phyloP scores from a whole-genome alignment of 139 green algal genomes.

The Chlorella sp. region DNA sequence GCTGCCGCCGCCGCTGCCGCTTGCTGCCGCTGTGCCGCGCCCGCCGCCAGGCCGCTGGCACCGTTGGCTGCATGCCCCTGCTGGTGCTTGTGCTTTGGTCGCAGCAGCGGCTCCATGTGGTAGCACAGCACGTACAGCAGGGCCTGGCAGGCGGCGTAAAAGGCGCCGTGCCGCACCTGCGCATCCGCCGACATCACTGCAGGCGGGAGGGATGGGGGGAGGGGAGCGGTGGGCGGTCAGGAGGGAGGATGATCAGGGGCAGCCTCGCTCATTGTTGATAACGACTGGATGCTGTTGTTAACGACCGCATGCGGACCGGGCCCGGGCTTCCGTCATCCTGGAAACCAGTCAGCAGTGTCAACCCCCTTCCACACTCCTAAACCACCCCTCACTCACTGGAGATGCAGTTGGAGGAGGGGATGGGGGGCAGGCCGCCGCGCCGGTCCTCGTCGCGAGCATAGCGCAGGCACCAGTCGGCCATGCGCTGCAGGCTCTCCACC shows the following conservation, averaged over 20 bases:
- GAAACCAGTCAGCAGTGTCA: background rate
- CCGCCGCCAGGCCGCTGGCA: background rate
- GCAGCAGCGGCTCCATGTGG: conserved; percentile 76
- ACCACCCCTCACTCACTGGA: background rate
- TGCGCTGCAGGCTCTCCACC: conserved; percentile 49
- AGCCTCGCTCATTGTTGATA: too few relatives aligned
- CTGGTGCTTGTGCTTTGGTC: conserved; percentile 23
- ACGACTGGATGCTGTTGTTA: too few relatives aligned
- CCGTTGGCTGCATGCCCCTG: background rate
- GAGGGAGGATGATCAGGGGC: too few relatives aligned
- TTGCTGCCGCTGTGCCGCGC: conserved; percentile 3
- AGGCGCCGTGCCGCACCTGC: conserved; percentile 49
- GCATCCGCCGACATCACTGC: conserved; percentile 20
- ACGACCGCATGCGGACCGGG: background rate
- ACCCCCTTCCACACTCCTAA: background rate
- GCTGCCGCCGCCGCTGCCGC: background rate
- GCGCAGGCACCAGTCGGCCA: conserved; percentile 47
- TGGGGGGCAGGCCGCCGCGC: conserved; percentile 42
- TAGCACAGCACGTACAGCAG: conserved; percentile 93
- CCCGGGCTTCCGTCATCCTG: background rate
- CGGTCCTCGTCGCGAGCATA: conserved; percentile 51
- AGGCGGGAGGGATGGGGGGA: background rate
- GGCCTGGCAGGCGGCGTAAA: conserved; percentile 81
- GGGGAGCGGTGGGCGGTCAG: too few relatives aligned
- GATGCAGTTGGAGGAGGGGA: conserved; percentile 35